Conservation (phyloP, 257 asterid genomes). For the Lycium ferocissimum region DNA sequence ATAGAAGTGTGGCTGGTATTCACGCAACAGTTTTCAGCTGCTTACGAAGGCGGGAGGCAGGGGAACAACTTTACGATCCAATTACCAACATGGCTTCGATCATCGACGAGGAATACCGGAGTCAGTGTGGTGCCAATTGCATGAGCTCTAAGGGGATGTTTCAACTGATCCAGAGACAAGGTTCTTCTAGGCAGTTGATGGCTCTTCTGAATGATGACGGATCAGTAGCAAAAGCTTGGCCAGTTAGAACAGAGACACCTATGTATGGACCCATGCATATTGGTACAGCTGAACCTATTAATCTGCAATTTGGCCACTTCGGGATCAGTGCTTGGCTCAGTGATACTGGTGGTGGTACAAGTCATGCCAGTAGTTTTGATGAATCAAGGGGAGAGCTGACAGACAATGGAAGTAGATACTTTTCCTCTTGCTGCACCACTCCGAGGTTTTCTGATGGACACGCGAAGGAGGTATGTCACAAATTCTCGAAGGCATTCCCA, state of each 20-base stretch:
- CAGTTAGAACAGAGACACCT: conserved; percentile 63
- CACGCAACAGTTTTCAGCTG: conserved; percentile 83
- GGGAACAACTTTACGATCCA: conserved; percentile 72
- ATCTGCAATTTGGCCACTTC: conserved; percentile 77
- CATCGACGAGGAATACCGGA: conserved; percentile 75
- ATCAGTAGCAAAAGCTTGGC: conserved; percentile 86
- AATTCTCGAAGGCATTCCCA: not conserved
- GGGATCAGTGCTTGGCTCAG: conserved; percentile 83
- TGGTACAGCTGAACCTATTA: conserved; percentile 66
- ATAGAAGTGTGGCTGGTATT: conserved; percentile 72
- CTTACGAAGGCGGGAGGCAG: conserved; percentile 72
- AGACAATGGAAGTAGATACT: conserved; percentile 70
- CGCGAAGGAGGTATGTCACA: conserved; percentile 63
- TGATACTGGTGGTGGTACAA: conserved; percentile 72
- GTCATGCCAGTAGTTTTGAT: conserved; percentile 74
- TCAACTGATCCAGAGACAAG: conserved; percentile 80
- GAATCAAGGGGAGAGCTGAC: conserved; percentile 71
- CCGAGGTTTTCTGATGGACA: conserved; percentile 66
- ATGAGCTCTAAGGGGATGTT: conserved; percentile 80
- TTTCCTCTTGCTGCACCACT: conserved; percentile 75
- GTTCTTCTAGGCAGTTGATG: conserved; percentile 75
- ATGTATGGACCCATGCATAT: conserved; percentile 70
- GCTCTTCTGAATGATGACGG: conserved; percentile 77
- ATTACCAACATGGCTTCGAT: conserved; percentile 62
- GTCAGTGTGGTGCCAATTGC: conserved; percentile 70